These are phyloP conservation scores for Gloeostereum incarnatum DNA, from an alignment of 768 basidiomycete species.

Conservation along the genomic window DNA sequence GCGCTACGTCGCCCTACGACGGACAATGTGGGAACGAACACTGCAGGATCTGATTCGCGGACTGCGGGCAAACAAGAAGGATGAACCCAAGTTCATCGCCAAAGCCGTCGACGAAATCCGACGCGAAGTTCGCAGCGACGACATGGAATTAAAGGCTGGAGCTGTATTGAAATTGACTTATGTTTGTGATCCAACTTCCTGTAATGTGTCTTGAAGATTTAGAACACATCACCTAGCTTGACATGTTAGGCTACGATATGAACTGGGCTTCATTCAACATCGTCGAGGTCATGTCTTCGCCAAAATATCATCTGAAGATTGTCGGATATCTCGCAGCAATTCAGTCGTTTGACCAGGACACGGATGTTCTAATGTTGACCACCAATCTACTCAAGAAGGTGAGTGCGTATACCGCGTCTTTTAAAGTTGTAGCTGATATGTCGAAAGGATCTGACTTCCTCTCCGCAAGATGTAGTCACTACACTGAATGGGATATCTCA, in stretches of 20 bases:
- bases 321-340: slow-evolving; percentile 93
- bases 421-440: slow-evolving; percentile 1
- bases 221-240: slow-evolving; percentile 49
- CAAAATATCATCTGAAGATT: slow-evolving; percentile 84
- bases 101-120: slow-evolving; percentile 93
- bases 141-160: slow-evolving; percentile 95
- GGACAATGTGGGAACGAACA: slow-evolving; percentile 88
- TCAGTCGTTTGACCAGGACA: slow-evolving; percentile 88
- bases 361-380: slow-evolving; percentile 95
- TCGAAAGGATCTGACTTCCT: slow-evolving; percentile 72
- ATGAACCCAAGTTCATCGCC: slow-evolving; percentile 86
- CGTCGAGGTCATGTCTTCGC: slow-evolving; percentile 96
- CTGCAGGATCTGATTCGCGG: slow-evolving; percentile 94
- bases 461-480: slow-evolving; percentile 64
- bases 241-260: slow-evolving; percentile 96
- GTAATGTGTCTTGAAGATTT: slow-evolving; percentile 1
- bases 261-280: slow-evolving; percentile 95
- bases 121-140: slow-evolving; percentile 83
- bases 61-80: slow-evolving; percentile 89
- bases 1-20: neutral
- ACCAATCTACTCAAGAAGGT: slow-evolving; percentile 96
- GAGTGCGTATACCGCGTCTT: slow-evolving; percentile 10
- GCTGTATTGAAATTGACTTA: slow-evolving; percentile 96
- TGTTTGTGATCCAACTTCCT: slow-evolving; percentile 44
- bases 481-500: slow-evolving; percentile 78